Conservation (phyloP, 495 filamentous ascomycete species). For the Tuber microsphaerosporum region DNA sequence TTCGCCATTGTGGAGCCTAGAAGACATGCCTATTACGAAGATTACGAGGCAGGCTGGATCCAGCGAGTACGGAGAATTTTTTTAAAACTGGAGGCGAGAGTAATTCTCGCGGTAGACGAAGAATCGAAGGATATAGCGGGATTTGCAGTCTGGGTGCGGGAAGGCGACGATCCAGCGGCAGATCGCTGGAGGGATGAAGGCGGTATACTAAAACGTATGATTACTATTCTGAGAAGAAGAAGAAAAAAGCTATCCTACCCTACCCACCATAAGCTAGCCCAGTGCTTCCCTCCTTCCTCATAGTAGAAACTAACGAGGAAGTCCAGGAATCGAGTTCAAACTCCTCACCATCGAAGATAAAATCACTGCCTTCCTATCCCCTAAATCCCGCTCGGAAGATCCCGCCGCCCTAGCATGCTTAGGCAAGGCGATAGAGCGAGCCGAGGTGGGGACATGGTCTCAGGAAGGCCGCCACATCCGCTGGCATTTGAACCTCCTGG, state of each 20-base stretch:
- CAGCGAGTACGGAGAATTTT: background rate
- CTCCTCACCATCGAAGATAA: slow-evolving; percentile 12
- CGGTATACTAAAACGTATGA: slow-evolving; percentile 20
- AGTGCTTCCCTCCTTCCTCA: background rate
- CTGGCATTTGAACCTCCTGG: slow-evolving; percentile 29
- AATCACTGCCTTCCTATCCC: slow-evolving; percentile 2
- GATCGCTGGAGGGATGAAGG: background rate
- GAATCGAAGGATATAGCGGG: slow-evolving; percentile 18
- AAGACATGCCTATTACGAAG: slow-evolving; percentile 17
- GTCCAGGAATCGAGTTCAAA: slow-evolving; percentile 16
- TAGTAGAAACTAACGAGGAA: background rate
- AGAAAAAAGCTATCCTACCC: background rate
- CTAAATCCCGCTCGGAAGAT: slow-evolving; percentile 15
- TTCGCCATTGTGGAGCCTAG: slow-evolving; percentile 17
- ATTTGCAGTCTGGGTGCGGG: slow-evolving; percentile 21
- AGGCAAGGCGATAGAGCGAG: slow-evolving; percentile 5
- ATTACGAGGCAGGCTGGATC: slow-evolving; percentile 16
- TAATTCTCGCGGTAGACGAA: slow-evolving; percentile 8
- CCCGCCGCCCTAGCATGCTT: slow-evolving; percentile 1
- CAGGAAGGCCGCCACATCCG: slow-evolving; percentile 4
- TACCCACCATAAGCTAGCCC: background rate
- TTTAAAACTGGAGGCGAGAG: background rate
- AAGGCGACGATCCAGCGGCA: slow-evolving; percentile 14
- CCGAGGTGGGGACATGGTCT: background rate
- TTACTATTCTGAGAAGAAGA: background rate